Base-by-base conservation (phyloP, 2,329 filamentous ascomycete genomes). In the Claviceps monticola region DNA sequence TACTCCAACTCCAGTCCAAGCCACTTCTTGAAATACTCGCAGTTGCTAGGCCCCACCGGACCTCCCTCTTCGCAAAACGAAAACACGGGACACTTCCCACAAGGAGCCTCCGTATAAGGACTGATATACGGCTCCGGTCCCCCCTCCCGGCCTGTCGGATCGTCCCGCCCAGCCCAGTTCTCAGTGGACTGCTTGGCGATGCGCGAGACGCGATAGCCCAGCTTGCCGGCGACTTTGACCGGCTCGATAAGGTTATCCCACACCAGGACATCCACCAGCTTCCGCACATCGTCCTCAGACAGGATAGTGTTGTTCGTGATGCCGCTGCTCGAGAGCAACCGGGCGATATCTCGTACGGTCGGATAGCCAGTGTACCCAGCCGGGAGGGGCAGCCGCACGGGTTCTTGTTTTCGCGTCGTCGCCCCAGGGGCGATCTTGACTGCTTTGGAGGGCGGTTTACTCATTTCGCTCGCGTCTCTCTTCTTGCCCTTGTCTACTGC, bases 1-100 rank as follows among this genome's bases (percentile, higher is more conserved):
- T 49, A 53, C 4, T 52, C 51, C 17, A 47, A 38, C 48, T 74
- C 69, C 57, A 71, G 60, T 0, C 71, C 76, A 46, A 96, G 68
- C 93, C 93, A 98, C 50, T 83, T 79, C 56, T 86, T 79, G 62
- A 95, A 96, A 64, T 98, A 98, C 51, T 88, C 84, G 67, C 93
- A 98, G 49, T 85, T 95, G 57, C 82, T 84, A 0, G 91, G 88
- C 61, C 84, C 94, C 21, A 98, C 88, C 0, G 89, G 88, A 0
- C 91, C 91, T 6, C 88, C 89, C 55, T 95, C 88, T 57, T 88
- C 85, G 64, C 93, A 98, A 2, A 97, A 75, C 53, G 93, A 85
- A 64, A 95, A 95, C 2, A 96, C 91, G 0, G 93, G 93, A 66
- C 93, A 98, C 51, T 82, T 77, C 2, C 91, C 90, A 66, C 93